These are phyloP conservation scores for Cichorium intybus DNA, from an alignment of 140 eudicot species.

Conservation along the genomic window DNA sequence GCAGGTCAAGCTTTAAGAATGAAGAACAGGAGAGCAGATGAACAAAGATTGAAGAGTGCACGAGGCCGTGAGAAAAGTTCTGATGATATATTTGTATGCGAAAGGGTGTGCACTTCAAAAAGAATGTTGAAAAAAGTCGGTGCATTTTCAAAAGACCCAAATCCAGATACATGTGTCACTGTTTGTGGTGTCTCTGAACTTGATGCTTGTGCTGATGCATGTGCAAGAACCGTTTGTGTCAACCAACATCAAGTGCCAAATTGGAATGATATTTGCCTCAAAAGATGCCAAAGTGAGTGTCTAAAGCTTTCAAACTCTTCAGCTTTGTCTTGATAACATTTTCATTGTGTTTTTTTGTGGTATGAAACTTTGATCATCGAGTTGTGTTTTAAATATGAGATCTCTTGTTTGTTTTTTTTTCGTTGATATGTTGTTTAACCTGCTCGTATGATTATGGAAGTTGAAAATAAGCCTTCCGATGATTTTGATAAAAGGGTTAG, in stretches of 20 bases:
- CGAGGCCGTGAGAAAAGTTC: constrained; percentile 90
- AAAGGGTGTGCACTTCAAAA: constrained; percentile 93
- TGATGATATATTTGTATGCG: constrained; percentile 93
- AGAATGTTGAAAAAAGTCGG: constrained; percentile 95
- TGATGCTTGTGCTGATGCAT: constrained; percentile 98
- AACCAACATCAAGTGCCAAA: constrained; percentile 97
- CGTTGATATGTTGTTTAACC: neutral
- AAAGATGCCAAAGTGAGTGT: constrained; percentile 91
- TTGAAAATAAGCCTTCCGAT: too few relatives aligned
- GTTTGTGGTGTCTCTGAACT: constrained; percentile 98
- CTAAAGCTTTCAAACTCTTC: constrained; percentile 59
- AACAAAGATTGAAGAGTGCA: constrained; percentile 66
- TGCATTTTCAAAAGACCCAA: constrained; percentile 94
- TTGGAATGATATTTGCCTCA: constrained; percentile 91
- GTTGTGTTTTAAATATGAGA: constrained; percentile 14
- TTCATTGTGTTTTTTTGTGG: neutral
- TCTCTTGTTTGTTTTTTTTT: neutral
- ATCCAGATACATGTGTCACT: constrained; percentile 85
- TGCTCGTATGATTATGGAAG: too few relatives aligned
- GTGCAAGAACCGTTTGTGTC: constrained; percentile 94
- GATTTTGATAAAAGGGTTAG: too few relatives aligned
- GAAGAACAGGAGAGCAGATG: constrained; percentile 77
- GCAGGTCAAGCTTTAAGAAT: constrained; percentile 83
- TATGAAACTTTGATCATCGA: constrained; percentile 12
- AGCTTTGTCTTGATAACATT: constrained; percentile 15